Evolutionary conservation across 306 rosid species (phyloP).

Genomic region (Fragaria iinumae): DNA sequence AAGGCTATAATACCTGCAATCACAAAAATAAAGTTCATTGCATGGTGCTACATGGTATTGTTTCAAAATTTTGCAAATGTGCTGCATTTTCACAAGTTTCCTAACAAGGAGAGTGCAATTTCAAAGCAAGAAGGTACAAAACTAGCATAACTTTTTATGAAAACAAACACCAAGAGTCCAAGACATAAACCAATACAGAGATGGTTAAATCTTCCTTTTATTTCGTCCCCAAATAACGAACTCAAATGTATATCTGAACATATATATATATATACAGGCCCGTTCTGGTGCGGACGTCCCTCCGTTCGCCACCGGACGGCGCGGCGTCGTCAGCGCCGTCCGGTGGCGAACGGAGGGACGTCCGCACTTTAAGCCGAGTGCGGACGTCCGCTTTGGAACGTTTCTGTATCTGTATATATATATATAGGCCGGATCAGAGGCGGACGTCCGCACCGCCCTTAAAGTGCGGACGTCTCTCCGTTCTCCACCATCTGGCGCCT

Average conservation of each 20-base stretch:
- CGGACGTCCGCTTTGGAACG: too few relatives aligned
- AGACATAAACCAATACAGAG: neutral
- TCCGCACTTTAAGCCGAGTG: too few relatives aligned
- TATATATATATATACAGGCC: neutral
- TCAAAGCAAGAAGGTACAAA: neutral
- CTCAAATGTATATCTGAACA: neutral
- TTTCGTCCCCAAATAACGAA: neutral
- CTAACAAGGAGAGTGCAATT: neutral
- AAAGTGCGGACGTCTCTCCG: too few relatives aligned
- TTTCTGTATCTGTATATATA: too few relatives aligned
- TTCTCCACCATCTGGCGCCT: too few relatives aligned
- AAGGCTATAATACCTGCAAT: constrained; percentile 82
- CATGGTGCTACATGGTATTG: neutral
- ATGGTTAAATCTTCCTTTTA: neutral
- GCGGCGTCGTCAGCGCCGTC: too few relatives aligned
- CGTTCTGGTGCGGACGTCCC: too few relatives aligned
- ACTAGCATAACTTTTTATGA: neutral
- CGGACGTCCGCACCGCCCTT: too few relatives aligned
- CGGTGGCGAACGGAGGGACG: too few relatives aligned
- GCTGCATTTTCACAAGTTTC: neutral
- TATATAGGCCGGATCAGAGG: too few relatives aligned
- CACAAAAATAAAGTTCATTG: constrained; percentile 16
- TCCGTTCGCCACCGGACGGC: too few relatives aligned
- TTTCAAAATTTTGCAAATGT: neutral
- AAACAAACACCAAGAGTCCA: neutral